phyloP scores from a whole-genome alignment of 2,329 filamentous ascomycete species.

The Helotiales sp. region DNA sequence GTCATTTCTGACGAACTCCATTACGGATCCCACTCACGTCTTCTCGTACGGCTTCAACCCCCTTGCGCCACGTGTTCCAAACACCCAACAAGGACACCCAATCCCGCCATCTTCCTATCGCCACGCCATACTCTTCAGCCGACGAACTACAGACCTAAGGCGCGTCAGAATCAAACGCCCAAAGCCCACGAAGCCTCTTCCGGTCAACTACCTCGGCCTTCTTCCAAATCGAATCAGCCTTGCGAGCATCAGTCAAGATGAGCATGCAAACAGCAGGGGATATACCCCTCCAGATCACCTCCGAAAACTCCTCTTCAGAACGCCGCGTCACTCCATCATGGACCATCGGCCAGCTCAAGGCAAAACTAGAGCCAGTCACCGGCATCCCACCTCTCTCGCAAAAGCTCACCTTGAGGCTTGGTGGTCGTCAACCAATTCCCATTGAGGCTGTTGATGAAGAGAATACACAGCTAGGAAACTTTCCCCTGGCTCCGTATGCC shows the following conservation, averaged over 20 bases:
- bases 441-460: constrained; percentile 78
- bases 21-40: not conserved
- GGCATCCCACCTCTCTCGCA: constrained; percentile 85
- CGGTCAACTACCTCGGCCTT: not conserved
- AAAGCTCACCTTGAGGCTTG: constrained; percentile 72
- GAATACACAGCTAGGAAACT: constrained; percentile 63
- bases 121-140: not conserved
- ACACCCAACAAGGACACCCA: not conserved
- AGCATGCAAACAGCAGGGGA: constrained; percentile 63
- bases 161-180: constrained; percentile 4
- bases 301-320: constrained; percentile 80
- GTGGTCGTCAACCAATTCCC: constrained; percentile 63
- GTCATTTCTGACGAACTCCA: constrained; percentile 7
- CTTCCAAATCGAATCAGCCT: constrained; percentile 17
- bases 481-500: constrained; percentile 73
- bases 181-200: constrained; percentile 11
- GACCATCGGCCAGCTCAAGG: constrained; percentile 83
- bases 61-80: constrained; percentile 7
- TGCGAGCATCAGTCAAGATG: constrained; percentile 29
- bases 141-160: constrained; percentile 9
- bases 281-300: constrained; percentile 75
- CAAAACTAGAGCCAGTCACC: constrained; percentile 89
- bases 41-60: not conserved
- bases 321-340: constrained; percentile 91
- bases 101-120: not conserved